Base-by-base conservation (phyloP, 2,329 filamentous ascomycete species). In the Alternaria triticina region DNA sequence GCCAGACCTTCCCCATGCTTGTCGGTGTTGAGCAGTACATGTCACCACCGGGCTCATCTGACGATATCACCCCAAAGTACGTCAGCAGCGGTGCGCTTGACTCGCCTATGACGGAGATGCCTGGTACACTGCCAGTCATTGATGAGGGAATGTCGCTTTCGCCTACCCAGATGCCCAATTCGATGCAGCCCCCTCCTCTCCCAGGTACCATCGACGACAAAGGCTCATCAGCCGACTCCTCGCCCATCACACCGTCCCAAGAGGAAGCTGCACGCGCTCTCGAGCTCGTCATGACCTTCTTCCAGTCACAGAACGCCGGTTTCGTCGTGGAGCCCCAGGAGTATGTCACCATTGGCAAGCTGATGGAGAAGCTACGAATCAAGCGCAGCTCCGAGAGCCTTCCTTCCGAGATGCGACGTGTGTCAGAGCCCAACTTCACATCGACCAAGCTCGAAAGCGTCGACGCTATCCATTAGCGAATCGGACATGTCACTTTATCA, bases 261-360 rank as follows among this genome's bases (percentile, higher is more conserved):
- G 94, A 97, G 71, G 94, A 98, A 78, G 94, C 94, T 5, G 87
- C 92, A 43, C 87, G 89, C 55, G 95, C 94, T 2, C 86, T 96
- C 5, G 90, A 95, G 72, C 89, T 94, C 3, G 88, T 97, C 20
- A 87, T 97, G 77, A 90, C 82, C 64, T 97, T 95, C 75, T 91
- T 97, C 77, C 87, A 93, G 71, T 89, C 89, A 64, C 87, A 91
- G 69, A 88, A 89, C 0, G 83, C 80, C 22, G 90, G 89, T 1
- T 87, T 93, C 30, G 88, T 92, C 15, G 88, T 92, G 15, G 92
- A 96, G 74, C 87, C 93, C 50, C 87, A 88, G 71, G 94, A 97
- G 67, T 94, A 91, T 77, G 80, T 92, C 67, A 88, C 89, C 4
- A 89, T 97, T 51, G 86, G 93, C 17, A 93, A 93, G 76, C 82